These are phyloP conservation scores for Apodospora peruviana DNA, from an alignment of 495 filamentous ascomycete species.

Conservation along the genomic window DNA sequence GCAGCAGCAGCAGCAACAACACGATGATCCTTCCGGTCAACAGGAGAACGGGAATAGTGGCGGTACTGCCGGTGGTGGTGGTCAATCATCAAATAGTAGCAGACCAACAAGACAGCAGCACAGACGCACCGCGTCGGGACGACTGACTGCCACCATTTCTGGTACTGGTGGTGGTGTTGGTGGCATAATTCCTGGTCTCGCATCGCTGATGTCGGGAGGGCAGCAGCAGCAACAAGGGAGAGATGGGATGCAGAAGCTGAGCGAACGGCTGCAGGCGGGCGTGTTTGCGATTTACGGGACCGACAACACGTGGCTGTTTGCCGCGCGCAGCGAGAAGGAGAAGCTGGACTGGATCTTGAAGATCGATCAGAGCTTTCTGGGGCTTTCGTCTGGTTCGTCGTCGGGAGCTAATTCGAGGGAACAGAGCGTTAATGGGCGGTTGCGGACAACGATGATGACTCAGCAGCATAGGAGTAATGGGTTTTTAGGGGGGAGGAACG, in stretches of 20 bases:
- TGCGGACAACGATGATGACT: too few species aligned
- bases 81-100: background rate
- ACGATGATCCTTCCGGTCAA: background rate
- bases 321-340: conserved; percentile 75
- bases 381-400: conserved; percentile 21
- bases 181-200: background rate
- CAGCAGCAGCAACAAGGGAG: too few species aligned
- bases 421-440: too few species aligned
- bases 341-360: conserved; percentile 92
- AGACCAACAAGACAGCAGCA: background rate
- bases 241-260: conserved; percentile 32
- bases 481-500: too few species aligned
- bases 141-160: conserved; percentile 11
- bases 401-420: too few species aligned
- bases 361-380: conserved; percentile 54
- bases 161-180: conserved; percentile 1
- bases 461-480: too few species aligned
- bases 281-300: conserved; percentile 92
- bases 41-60: background rate
- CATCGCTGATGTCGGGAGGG: background rate
- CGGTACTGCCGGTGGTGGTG: background rate
- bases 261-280: conserved; percentile 54
- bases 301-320: conserved; percentile 92
- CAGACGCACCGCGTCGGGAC: conserved; percentile 8
- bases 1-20: background rate